phyloP scores from a whole-genome alignment of 1,284 basidiomycete species.

The Cryptococcus neoformans region DNA sequence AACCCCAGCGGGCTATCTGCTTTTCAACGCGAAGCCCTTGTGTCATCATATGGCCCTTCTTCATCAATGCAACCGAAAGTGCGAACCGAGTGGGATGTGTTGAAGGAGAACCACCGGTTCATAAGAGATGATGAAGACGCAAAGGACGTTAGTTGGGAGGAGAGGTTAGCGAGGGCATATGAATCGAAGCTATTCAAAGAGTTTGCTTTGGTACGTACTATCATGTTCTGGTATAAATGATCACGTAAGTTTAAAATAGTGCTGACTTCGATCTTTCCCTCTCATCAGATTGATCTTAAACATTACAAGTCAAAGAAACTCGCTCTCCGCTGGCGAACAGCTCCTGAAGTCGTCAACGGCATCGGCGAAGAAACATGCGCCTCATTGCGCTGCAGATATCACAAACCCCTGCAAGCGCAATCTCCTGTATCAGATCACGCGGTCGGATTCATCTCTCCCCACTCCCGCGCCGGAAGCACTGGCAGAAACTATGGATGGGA shows the following conservation, averaged over 20 bases:
- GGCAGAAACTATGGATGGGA: neutral
- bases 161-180: slow-evolving; percentile 78
- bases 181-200: slow-evolving; percentile 83
- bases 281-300: slow-evolving; percentile 70
- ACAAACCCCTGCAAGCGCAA: slow-evolving; percentile 38
- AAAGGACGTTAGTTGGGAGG: slow-evolving; percentile 61
- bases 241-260: neutral
- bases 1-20: slow-evolving; percentile 19
- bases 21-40: slow-evolving; percentile 25
- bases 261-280: no score
- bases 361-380: slow-evolving; percentile 82
- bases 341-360: slow-evolving; percentile 77
- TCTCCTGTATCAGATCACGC: neutral
- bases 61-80: neutral
- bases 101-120: slow-evolving; percentile 63
- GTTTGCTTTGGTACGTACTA: slow-evolving; percentile 61
- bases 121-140: slow-evolving; percentile 64
- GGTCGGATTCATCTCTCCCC: neutral
- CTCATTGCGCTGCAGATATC: slow-evolving; percentile 74
- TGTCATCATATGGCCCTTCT: neutral
- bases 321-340: slow-evolving; percentile 85
- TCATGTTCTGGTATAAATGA: neutral
- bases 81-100: slow-evolving; percentile 50
- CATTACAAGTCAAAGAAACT: slow-evolving; percentile 93
- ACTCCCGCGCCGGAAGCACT: neutral